These are phyloP conservation scores for Cyclocybe aegerita DNA, from an alignment of 768 basidiomycete species.

Conservation along the genomic window DNA sequence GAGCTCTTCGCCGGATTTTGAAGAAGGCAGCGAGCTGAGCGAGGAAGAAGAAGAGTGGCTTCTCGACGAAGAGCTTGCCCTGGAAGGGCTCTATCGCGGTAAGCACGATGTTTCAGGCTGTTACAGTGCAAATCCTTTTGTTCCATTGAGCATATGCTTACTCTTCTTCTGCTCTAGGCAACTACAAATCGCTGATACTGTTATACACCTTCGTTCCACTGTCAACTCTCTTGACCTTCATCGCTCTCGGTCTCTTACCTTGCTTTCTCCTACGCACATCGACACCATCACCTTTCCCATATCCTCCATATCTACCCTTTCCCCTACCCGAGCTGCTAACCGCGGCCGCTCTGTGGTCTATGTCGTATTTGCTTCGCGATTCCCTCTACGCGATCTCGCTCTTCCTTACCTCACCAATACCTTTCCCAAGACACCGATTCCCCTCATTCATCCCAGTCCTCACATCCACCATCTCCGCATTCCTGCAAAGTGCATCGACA, in stretches of 20 bases:
- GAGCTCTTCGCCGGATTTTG: not conserved
- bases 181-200: conserved; percentile 54
- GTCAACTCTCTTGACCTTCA: conserved; percentile 47
- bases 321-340: conserved; percentile 67
- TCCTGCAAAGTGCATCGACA: conserved; percentile 49
- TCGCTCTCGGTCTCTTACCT: conserved; percentile 51
- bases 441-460: conserved; percentile 26
- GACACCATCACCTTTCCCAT: conserved; percentile 45
- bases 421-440: conserved; percentile 22
- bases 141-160: conserved; percentile 9
- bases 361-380: conserved; percentile 52
- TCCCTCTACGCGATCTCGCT: conserved; percentile 37
- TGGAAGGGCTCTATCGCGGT: conserved; percentile 33
- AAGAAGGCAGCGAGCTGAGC: conserved; percentile 19
- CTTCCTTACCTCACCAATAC: conserved; percentile 26
- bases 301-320: conserved; percentile 51
- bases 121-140: not conserved
- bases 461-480: conserved; percentile 35
- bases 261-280: conserved; percentile 43
- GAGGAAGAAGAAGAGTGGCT: conserved; percentile 37
- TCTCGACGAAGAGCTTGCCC: conserved; percentile 30
- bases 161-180: conserved; percentile 42
- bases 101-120: not conserved
- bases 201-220: conserved; percentile 63
- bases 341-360: conserved; percentile 59